phyloP scores from a whole-genome alignment of 208 protist species.

The Trypanosoma cruzi region DNA sequence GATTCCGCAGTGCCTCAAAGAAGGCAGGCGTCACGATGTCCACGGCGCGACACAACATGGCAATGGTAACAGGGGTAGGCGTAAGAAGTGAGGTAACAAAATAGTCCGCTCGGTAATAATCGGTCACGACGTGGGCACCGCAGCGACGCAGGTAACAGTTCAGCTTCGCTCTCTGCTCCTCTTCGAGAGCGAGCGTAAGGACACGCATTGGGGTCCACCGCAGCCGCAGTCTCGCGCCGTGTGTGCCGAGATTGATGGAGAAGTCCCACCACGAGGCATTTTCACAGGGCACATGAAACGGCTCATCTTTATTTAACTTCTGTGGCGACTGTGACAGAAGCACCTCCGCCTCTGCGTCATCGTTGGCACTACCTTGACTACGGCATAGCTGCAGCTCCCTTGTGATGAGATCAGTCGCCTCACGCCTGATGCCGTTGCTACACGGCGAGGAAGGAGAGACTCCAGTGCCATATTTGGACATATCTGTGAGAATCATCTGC shows the following conservation, averaged over 20 bases:
- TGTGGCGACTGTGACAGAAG: not conserved
- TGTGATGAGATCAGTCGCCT: not conserved
- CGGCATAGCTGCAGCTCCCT: slow-evolving; percentile 7
- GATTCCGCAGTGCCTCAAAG: slow-evolving; percentile 46
- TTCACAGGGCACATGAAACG: slow-evolving; percentile 47
- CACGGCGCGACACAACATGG: slow-evolving; percentile 53
- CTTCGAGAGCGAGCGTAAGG: slow-evolving; percentile 36
- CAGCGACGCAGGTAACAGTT: slow-evolving; percentile 49
- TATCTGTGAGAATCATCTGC: slow-evolving; percentile 62
- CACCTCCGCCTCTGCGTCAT: not conserved
- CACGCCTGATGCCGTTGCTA: not conserved
- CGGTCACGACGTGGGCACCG: slow-evolving; percentile 35
- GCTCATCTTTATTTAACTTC: not conserved
- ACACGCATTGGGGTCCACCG: slow-evolving; percentile 55
- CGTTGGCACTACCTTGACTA: not conserved
- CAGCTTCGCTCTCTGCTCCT: slow-evolving; percentile 44
- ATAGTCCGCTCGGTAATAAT: slow-evolving; percentile 30
- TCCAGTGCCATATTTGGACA: slow-evolving; percentile 71
- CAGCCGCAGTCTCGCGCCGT: slow-evolving; percentile 52
- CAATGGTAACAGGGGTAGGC: slow-evolving; percentile 55
- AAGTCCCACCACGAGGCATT: slow-evolving; percentile 43
- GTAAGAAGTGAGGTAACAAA: slow-evolving; percentile 40
- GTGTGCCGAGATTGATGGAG: slow-evolving; percentile 45
- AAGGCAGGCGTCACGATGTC: slow-evolving; percentile 67
- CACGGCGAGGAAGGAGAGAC: slow-evolving; percentile 24